Evolutionary conservation across 1,284 basidiomycete species (phyloP), one percentile per base, ranked within the genome.

Genomic region (Fomitiporia mediterranea): DNA sequence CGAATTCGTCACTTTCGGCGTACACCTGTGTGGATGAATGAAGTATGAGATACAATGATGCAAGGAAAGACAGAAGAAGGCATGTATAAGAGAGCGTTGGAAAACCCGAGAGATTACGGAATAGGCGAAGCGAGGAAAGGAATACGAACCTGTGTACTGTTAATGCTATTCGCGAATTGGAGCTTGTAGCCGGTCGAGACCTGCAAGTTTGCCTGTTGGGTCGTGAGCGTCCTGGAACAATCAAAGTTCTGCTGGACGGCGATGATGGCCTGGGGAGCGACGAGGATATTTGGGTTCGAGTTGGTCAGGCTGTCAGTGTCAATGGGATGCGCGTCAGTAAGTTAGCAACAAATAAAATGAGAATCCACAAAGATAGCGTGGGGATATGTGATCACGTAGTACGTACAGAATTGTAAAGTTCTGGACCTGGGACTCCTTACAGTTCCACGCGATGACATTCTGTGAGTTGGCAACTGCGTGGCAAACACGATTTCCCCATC

Each of bases 1-100:
- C 81, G 69, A 91, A 91, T 8, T 70, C 64, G 55, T 79, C 61
- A 28, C 86, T 86, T 42, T 69, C 66, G 21, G 83, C 82, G 64
- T 79, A 88, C 59, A 90, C 63, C 83, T 90, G 63, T 61, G 17
- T 25, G 51, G 39, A 42, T 61, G 15, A 59, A 27, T n/a, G 28
- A n/a, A 6, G 21, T 3, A 23, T n/a, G 19, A 17, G 42, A 19
- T 42, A 34, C 40, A 49, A 44, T 25, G 27, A 27, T 56, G 46
- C 43, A 57, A 55, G 44, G 32, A 46, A 49, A n/a, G 40, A 7
- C 37, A 5, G 28, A 35, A 28, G n/a, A 44, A 17, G 11, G 23
- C 17, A 34, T 13, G 23, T 8, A 35, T 8, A 50, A 4, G 15
- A 40, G 28, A 21, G 57, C 34, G n/a, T 56, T 61, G 59, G 40